Evolutionary conservation across 805 yeast genomes (phyloP), one percentile per base, ranked within the genome.

Genomic region (Wilhelminamyces savonicus): DNA sequence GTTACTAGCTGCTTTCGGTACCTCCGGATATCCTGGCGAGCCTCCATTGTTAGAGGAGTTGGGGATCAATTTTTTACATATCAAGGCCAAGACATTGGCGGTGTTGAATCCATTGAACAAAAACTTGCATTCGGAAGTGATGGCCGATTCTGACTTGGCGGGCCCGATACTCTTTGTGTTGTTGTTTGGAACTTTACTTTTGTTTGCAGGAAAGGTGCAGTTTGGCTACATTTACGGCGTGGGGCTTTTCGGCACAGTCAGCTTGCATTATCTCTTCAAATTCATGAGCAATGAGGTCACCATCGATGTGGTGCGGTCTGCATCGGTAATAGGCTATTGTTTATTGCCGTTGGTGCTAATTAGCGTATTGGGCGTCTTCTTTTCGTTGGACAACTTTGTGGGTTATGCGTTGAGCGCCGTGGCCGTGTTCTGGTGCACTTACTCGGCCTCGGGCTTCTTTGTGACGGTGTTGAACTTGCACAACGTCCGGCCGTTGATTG

Each of bases 151-250:
- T 16, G 98, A 92, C 52, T 66, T 92, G 43, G 97, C 97, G 0
- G 98, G 98, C 1, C 98, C 98, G 1, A 68, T 92, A 19, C 61
- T 92, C 23, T 92, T 90, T 55, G 90, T 90, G 48, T 62, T 92
- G 30, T 56, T 86, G 33, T 90, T 90, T 51, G 98, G 96, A 13
- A 71, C 87, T 1, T 76, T 82, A 36, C 62, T 92, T 31, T 62
- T 90, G 29, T 66, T 88, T 25, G 79, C 95, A 1, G 97, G 98
- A 4, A 92, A 90, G 54, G 83, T 90, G 11, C 97, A 92, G 54
- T 92, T 92, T 52, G 97, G 97, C 2, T 92, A 92, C 55, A 83
- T 92, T 28, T 92, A 92, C 50, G 97, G 98, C 23, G 94, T 92
- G 24, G 97, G 96, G 0, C 59, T 92, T 24, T 78, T 90, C 44